These are phyloP conservation scores for Cudoniella acicularis DNA, from an alignment of 495 filamentous ascomycete genomes.

Conservation along the genomic window DNA sequence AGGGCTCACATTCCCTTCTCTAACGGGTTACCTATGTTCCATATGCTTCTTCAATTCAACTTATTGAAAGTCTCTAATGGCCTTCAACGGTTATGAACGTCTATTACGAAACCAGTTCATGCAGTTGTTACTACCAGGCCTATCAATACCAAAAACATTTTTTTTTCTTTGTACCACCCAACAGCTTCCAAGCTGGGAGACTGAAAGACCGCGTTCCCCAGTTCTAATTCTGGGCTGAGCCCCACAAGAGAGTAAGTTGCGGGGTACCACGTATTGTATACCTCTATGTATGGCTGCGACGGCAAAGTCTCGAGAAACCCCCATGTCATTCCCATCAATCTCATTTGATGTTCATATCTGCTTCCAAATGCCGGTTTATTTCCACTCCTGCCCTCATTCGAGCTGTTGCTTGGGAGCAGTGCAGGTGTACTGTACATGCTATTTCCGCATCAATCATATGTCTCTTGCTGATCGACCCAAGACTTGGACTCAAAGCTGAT, in stretches of 20 bases:
- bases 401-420: not conserved
- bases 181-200: too few relatives aligned
- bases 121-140: too few relatives aligned
- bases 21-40: not conserved
- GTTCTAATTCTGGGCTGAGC: not conserved
- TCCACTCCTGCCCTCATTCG: not conserved
- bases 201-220: not conserved
- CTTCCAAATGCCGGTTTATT: constrained; percentile 12
- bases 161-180: too few relatives aligned
- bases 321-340: not conserved
- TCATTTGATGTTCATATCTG: constrained; percentile 13
- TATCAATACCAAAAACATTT: too few relatives aligned
- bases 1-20: too few relatives aligned
- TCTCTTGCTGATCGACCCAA: not conserved
- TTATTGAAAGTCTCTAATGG: too few relatives aligned
- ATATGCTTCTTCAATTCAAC: too few relatives aligned
- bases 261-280: not conserved
- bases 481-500: not conserved
- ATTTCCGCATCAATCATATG: constrained; percentile 7
- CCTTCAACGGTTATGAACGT: too few relatives aligned
- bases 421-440: not conserved
- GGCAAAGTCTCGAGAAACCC: not conserved
- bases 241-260: not conserved
- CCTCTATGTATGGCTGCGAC: not conserved
- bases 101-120: too few relatives aligned